Evolutionary conservation across 2,329 filamentous ascomycete species (phyloP), one percentile per base, ranked within the genome.

Genomic region (Fragosphaeria purpurea): DNA sequence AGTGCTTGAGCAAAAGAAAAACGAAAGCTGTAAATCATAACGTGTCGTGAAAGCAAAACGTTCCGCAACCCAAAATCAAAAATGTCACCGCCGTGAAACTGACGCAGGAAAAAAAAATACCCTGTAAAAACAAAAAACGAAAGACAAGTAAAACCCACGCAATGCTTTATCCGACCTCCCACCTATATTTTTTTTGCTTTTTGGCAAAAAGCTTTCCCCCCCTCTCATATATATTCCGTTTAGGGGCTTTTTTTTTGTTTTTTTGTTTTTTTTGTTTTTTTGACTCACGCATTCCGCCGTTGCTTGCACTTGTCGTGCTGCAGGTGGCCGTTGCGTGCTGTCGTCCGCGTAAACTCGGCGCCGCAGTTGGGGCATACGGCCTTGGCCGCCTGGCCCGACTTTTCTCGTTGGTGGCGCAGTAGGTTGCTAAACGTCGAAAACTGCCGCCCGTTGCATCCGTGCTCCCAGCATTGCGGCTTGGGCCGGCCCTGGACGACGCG

Each of bases 361-460:
- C 89, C 88, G 62, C 91, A 97, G 63, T 89, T 86, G 13, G 88
- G 89, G 63, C 91, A 97, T 46, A 83, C 83, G 4, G 88, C 88
- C 70, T 96, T 96, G 34, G 86, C 76, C 9, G 90, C 88, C 48
- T 90, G 89, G 32, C 91, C 91, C 0, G 88, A 94, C 66, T 95
- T 96, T 67, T 97, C 91, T 42, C 91, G 80, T 67, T 96, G 90
- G 65, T 97, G 91, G 55, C 91, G 79, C 39, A 96, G 73, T 4
- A 96, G 77, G 64, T 96, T 96, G 77, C 89, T 95, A 64, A 96
- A 96, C 4, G 91, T 96, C 13, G 88, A 95, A 63, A 97, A 97
- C 62, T 95, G 87, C 34, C 90, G 83, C 22, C 91, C 91, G 61
- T 96, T 95, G 73, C 91, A 97, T 9, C 90, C 91, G 62, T 97